phyloP scores from a whole-genome alignment of 140 eudicot species.

The Anethum foeniculum region DNA sequence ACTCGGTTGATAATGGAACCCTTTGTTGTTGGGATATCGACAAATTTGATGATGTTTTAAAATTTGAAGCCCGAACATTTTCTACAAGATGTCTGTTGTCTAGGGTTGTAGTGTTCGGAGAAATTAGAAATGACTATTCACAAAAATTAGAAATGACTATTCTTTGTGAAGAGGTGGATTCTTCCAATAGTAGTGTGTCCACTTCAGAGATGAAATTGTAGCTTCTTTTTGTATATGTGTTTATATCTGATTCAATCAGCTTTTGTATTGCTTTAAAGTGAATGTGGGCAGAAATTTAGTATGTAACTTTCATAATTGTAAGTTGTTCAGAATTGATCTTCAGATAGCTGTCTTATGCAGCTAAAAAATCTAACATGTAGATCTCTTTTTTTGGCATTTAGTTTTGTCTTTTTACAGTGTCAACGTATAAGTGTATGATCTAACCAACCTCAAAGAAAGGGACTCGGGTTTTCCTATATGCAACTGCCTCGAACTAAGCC shows the following conservation, averaged over 20 bases:
- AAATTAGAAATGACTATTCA: conserved; percentile 4
- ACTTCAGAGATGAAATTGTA: background rate
- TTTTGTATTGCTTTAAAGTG: background rate
- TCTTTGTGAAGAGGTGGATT: conserved; percentile 12
- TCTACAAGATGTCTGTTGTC: conserved; percentile 7
- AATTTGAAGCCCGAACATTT: background rate
- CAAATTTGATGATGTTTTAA: conserved; percentile 87
- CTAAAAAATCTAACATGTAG: background rate
- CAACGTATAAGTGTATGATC: background rate
- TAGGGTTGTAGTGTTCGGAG: conserved; percentile 15
- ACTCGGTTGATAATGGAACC: conserved; percentile 93
- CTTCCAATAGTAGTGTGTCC: conserved; percentile 6
- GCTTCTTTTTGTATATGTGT: background rate
- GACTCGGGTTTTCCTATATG: background rate
- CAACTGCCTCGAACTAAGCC: background rate
- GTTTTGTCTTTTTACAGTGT: background rate
- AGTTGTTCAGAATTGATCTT: background rate
- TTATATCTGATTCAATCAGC: background rate
- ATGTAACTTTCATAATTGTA: background rate
- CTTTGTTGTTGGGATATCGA: conserved; percentile 79
- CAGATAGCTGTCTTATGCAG: background rate
- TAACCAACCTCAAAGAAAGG: background rate
- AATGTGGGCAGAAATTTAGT: background rate
- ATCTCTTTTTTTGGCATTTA: background rate
- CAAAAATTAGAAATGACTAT: background rate